Evolutionary conservation across 192 early-diverging fungal genomes (phyloP).

Genomic region (Podila epicladia): DNA sequence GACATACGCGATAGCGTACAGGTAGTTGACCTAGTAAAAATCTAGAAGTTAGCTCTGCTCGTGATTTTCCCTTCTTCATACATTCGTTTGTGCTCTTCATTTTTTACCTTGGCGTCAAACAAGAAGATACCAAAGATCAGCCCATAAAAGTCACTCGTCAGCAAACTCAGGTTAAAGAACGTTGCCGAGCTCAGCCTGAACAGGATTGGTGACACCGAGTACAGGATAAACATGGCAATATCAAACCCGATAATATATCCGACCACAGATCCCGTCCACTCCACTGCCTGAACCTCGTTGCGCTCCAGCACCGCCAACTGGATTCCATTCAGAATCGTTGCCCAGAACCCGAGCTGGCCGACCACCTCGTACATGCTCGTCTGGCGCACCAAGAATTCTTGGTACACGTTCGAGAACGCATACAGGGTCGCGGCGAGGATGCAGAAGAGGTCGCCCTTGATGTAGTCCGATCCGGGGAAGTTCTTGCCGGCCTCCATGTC

Average conservation of each 20-base stretch:
- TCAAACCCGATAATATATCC: slow-evolving; percentile 67
- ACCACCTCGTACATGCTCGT: slow-evolving; percentile 78
- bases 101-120: slow-evolving; percentile 66
- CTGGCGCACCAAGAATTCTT: slow-evolving; percentile 77
- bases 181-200: slow-evolving; percentile 77
- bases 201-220: slow-evolving; percentile 72
- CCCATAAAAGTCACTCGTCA: slow-evolving; percentile 85
- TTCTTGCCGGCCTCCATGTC: slow-evolving; percentile 72
- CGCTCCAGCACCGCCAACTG: slow-evolving; percentile 79
- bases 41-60: neutral
- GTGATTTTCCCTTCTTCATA: neutral
- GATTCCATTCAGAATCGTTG: slow-evolving; percentile 72
- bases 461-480: slow-evolving; percentile 46
- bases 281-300: slow-evolving; percentile 50
- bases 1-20: slow-evolving; percentile 76
- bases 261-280: slow-evolving; percentile 30
- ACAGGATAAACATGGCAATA: slow-evolving; percentile 74
- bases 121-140: slow-evolving; percentile 78
- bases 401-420: slow-evolving; percentile 75
- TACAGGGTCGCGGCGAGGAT: slow-evolving; percentile 79
- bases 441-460: slow-evolving; percentile 80
- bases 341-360: slow-evolving; percentile 79
- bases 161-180: slow-evolving; percentile 81
- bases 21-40: slow-evolving; percentile 54
- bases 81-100: too few species aligned